These are phyloP conservation scores for Didymella sp. DNA, from an alignment of 2,329 filamentous ascomycete species.

Conservation along the genomic window DNA sequence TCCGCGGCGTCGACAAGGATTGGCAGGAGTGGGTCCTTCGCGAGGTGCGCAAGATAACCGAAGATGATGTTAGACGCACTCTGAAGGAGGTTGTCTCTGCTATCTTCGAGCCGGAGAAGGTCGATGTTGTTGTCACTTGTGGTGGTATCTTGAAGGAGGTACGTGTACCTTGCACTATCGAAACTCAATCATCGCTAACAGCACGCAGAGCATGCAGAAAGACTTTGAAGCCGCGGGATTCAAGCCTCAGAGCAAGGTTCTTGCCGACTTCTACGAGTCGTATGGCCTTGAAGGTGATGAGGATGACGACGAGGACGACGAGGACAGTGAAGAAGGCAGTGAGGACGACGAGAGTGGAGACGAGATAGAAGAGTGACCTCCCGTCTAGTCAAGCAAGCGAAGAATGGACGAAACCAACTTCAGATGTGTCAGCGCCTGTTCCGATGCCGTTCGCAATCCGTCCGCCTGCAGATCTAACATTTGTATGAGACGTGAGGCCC, in stretches of 20 bases:
- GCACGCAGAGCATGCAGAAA: constrained; percentile 71
- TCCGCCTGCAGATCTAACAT: too few relatives aligned
- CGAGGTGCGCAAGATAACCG: constrained; percentile 75
- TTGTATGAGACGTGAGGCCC: too few relatives aligned
- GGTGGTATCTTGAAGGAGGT: constrained; percentile 85
- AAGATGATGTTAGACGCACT: constrained; percentile 76
- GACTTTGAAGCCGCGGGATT: constrained; percentile 80
- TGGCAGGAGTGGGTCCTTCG: constrained; percentile 80
- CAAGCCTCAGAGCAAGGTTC: constrained; percentile 73
- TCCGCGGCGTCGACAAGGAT: constrained; percentile 75
- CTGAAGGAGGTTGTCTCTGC: constrained; percentile 79
- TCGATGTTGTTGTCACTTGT: constrained; percentile 89
- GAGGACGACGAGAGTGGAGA: constrained; percentile 55
- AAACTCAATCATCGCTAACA: not conserved
- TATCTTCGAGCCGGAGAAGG: constrained; percentile 78
- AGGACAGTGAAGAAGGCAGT: constrained; percentile 61
- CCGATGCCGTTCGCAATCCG: too few relatives aligned
- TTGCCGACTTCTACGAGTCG: constrained; percentile 85
- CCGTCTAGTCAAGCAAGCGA: too few relatives aligned
- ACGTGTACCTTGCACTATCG: constrained; percentile 47
- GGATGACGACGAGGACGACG: constrained; percentile 57
- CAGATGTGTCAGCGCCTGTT: too few relatives aligned
- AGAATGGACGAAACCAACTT: too few relatives aligned
- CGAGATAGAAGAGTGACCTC: constrained; percentile 35
- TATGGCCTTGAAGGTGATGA: constrained; percentile 77